These are phyloP conservation scores for Opeltia flavorubescens DNA, from an alignment of 495 filamentous ascomycete genomes.

Conservation along the genomic window DNA sequence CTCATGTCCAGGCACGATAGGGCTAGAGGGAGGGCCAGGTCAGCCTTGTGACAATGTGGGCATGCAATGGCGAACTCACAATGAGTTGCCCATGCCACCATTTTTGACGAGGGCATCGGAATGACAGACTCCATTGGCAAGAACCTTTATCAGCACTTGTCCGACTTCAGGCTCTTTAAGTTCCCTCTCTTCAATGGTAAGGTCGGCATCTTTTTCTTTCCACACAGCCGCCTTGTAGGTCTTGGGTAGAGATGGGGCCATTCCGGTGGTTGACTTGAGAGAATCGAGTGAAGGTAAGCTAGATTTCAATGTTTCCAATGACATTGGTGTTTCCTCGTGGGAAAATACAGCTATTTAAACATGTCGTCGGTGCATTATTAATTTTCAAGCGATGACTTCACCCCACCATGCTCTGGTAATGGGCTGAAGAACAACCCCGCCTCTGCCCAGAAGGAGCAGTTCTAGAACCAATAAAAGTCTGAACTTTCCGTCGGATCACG, in stretches of 20 bases:
- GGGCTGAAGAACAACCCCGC: too few relatives aligned
- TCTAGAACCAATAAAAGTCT: too few relatives aligned
- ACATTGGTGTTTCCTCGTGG: not conserved
- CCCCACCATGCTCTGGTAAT: too few relatives aligned
- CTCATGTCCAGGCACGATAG: constrained; percentile 35
- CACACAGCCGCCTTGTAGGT: constrained; percentile 57
- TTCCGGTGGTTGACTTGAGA: constrained; percentile 4
- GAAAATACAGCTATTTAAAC: too few relatives aligned
- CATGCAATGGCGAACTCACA: not conserved
- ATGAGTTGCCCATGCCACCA: constrained; percentile 19
- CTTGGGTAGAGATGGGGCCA: constrained; percentile 36
- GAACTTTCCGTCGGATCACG: too few relatives aligned
- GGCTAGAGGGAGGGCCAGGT: constrained; percentile 4
- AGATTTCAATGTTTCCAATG: not conserved
- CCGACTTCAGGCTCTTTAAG: constrained; percentile 51
- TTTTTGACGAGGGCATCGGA: constrained; percentile 52
- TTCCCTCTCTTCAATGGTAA: constrained; percentile 51
- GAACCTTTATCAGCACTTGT: constrained; percentile 47
- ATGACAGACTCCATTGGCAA: constrained; percentile 51
- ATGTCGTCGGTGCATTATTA: too few relatives aligned
- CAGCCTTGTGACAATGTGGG: not conserved
- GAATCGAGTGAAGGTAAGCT: not conserved
- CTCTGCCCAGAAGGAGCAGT: too few relatives aligned
- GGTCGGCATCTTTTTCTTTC: constrained; percentile 53
- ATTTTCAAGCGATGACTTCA: too few relatives aligned